Percentiles rank a stretch among this genome's conserved stretches.
Evolutionary conservation across 352 stramenopile species (phyloP).

Genomic region (Pythium periplocum): DNA sequence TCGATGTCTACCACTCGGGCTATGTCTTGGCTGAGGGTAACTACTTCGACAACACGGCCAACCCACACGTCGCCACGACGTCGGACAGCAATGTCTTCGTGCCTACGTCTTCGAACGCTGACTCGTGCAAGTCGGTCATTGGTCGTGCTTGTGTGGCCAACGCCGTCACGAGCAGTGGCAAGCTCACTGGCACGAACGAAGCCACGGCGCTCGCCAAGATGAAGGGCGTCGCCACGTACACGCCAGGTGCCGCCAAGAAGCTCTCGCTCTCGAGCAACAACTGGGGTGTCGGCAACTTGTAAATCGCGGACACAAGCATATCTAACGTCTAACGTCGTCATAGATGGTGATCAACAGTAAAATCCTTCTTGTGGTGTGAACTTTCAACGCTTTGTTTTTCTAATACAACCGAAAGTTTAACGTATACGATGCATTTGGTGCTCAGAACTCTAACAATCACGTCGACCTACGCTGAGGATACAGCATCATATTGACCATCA

Average conservation of each 20-base stretch:
- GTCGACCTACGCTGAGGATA: too few relatives aligned
- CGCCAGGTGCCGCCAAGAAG: conserved; percentile 3
- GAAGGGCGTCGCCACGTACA: conserved; percentile 12
- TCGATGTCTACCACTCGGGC: conserved; percentile 11
- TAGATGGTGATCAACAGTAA: too few relatives aligned
- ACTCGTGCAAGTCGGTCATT: conserved; percentile 1
- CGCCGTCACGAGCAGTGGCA: conserved; percentile 13
- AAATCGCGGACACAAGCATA: too few relatives aligned
- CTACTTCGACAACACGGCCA: conserved; percentile 16
- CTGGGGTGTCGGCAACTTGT: conserved; percentile 11
- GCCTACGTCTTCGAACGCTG: conserved; percentile 5
- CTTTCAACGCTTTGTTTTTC: too few relatives aligned
- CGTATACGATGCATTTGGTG: too few relatives aligned
- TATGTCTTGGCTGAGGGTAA: conserved; percentile 17
- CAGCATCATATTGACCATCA: too few relatives aligned
- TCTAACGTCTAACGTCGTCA: too few relatives aligned
- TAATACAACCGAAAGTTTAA: too few relatives aligned
- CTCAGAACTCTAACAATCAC: too few relatives aligned
- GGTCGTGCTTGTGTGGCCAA: conserved; percentile 8
- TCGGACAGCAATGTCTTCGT: conserved; percentile 10
- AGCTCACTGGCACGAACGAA: conserved; percentile 6
- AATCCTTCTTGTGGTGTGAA: too few relatives aligned
- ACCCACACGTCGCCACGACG: conserved; percentile 2
- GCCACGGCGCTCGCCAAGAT: conserved; percentile 8
- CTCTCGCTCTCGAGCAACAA: conserved; percentile 5